Percentiles rank a stretch among this genome's conserved stretches.
Conservation (phyloP, 768 basidiomycete genomes). For the Amanita phalloides region DNA sequence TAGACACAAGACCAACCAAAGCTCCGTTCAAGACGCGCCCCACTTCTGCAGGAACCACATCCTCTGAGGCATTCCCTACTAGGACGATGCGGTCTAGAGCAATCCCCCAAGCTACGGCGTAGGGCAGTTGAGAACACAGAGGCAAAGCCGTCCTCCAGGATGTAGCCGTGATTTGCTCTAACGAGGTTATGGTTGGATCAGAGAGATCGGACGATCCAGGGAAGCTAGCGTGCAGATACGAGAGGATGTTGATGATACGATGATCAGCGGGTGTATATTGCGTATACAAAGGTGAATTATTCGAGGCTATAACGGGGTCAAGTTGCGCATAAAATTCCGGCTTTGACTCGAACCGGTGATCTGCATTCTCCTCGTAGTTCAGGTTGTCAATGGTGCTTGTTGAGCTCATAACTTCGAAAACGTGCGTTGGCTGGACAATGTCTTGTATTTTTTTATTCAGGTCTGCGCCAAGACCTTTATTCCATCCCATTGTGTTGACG, state of each 20-base stretch:
- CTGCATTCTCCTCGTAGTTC: background rate
- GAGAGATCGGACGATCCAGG: slow-evolving; percentile 7
- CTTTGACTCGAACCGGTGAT: background rate
- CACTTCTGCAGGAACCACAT: slow-evolving; percentile 64
- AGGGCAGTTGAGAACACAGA: slow-evolving; percentile 60
- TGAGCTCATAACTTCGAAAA: slow-evolving; percentile 38
- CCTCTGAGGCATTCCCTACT: slow-evolving; percentile 67
- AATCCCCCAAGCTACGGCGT: slow-evolving; percentile 47
- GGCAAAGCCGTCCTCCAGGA: slow-evolving; percentile 64
- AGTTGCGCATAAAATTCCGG: background rate
- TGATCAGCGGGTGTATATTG: slow-evolving; percentile 54
- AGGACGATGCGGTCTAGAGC: slow-evolving; percentile 60
- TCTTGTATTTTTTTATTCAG: slow-evolving; percentile 62
- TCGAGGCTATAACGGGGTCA: slow-evolving; percentile 21
- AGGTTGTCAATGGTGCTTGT: slow-evolving; percentile 15
- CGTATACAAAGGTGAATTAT: slow-evolving; percentile 30
- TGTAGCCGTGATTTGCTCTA: slow-evolving; percentile 25
- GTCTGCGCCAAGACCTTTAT: slow-evolving; percentile 85
- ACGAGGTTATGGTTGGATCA: slow-evolving; percentile 5
- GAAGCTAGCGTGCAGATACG: slow-evolving; percentile 61
- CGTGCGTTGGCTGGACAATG: slow-evolving; percentile 44
- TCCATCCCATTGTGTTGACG: slow-evolving; percentile 97
- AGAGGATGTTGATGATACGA: slow-evolving; percentile 57
- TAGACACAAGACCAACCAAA: slow-evolving; percentile 61
- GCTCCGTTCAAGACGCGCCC: slow-evolving; percentile 67